Evolutionary conservation across 164 flowering plant genomes (phyloP), one percentile per base, ranked within the genome.

Genomic region (grape (Vitis vinifera)): DNA sequence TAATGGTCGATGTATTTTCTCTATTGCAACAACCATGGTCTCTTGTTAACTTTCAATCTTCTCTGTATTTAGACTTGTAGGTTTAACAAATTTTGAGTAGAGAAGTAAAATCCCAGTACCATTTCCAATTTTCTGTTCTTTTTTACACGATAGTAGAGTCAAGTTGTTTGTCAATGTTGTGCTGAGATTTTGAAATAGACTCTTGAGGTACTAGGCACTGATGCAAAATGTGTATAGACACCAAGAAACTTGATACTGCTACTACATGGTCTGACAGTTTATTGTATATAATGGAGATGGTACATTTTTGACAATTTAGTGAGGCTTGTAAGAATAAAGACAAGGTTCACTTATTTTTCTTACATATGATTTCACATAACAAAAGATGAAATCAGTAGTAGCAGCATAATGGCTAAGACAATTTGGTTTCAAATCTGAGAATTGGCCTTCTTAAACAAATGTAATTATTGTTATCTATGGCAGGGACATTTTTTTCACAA

Each of bases 401-500:
- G 44, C 44, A 37, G 7, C 7, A 6, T 37, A 37, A 37, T 37
- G 44, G 44, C 44, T 37, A 37, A 37, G 44, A 37, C 44, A 37
- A 3, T 37, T 37, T 37, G 44, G 44, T 37, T 37, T 37, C 44
- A 37, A 37, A 37, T 37, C 44, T 37, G 4, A 37, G 7, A 37
- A 37, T 37, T 37, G 4, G 44, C 44, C 44, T 23, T 23, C 27
- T 23, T 23, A 23, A 23, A 23, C 27, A 6, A 37, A 6, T 37
- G 44, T 37, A 37, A 2, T 29, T 48, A 19, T 30, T 19, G 31
- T 23, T 15, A 3, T 50, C 51, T 9, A 65, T 53, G 6, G 52
- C 60, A 90, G 96, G 96, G 90, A 61, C 72, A 86, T 10, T 78
- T 81, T 51, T 87, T 66, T 65, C 69, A 66, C 56, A 57, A 76